Evolutionary conservation across 768 basidiomycete genomes (phyloP).

Genomic region (Russula earlei): DNA sequence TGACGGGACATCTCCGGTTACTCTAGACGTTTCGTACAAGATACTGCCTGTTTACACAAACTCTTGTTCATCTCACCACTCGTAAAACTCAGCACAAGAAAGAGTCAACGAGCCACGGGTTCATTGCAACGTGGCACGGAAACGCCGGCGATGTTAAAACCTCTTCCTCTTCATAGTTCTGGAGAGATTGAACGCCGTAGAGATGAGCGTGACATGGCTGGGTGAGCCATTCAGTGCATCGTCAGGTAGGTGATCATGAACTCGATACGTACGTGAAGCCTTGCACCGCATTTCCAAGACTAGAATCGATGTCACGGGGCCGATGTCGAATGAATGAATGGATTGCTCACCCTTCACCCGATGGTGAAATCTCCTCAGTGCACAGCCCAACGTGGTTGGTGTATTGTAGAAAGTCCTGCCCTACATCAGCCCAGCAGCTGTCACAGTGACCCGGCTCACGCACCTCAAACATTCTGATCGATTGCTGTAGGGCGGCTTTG

Average conservation of each 20-base stretch:
- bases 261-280: slow-evolving; percentile 84
- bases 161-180: slow-evolving; percentile 35
- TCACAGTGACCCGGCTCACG: slow-evolving; percentile 7
- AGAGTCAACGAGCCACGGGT: neutral
- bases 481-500: slow-evolving; percentile 48
- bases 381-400: slow-evolving; percentile 84
- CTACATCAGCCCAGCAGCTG: neutral
- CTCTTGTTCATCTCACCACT: neutral
- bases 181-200: slow-evolving; percentile 76
- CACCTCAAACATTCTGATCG: slow-evolving; percentile 88
- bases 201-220: slow-evolving; percentile 78
- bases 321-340: neutral
- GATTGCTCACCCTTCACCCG: slow-evolving; percentile 64
- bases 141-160: neutral
- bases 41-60: neutral
- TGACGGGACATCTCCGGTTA: slow-evolving; percentile 68
- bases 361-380: slow-evolving; percentile 76
- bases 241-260: slow-evolving; percentile 30
- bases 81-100: neutral
- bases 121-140: neutral
- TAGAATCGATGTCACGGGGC: slow-evolving; percentile 24
- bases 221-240: neutral
- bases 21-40: slow-evolving; percentile 34
- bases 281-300: slow-evolving; percentile 81
- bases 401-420: slow-evolving; percentile 67